Evolutionary conservation across 169 alveolate species (phyloP).

Genomic region (Babesia caballi): DNA sequence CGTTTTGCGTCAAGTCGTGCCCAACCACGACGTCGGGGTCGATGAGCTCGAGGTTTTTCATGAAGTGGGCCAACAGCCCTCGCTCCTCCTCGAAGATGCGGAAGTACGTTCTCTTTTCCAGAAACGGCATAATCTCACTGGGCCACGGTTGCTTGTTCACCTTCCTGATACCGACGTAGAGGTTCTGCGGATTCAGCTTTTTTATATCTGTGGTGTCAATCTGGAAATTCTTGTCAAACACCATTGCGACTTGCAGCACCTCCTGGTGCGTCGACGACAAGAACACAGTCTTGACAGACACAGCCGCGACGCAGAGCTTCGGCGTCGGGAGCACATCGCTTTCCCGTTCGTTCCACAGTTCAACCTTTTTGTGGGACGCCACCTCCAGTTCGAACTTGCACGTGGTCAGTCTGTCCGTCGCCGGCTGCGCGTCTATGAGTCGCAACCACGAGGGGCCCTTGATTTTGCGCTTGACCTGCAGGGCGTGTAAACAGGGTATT

Average conservation of each 20-base stretch:
- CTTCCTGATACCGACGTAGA: constrained; percentile 53
- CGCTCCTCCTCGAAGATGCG: constrained; percentile 61
- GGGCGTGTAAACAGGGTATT: not conserved
- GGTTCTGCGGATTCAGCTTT: constrained; percentile 24
- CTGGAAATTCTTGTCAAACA: constrained; percentile 20
- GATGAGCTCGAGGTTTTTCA: constrained; percentile 42
- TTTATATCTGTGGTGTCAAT: constrained; percentile 35
- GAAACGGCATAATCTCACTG: constrained; percentile 20
- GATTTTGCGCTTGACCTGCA: constrained; percentile 69
- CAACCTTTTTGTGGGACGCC: constrained; percentile 49
- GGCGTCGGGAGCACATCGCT: constrained; percentile 52
- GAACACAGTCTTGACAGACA: constrained; percentile 59
- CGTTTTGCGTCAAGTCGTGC: constrained; percentile 65
- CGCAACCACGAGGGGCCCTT: constrained; percentile 84
- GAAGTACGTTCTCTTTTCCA: constrained; percentile 50
- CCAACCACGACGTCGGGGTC: constrained; percentile 76
- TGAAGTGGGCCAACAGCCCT: constrained; percentile 59
- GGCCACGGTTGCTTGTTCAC: constrained; percentile 49
- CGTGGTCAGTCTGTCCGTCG: constrained; percentile 25
- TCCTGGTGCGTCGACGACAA: constrained; percentile 60
- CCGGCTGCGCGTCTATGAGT: constrained; percentile 27
- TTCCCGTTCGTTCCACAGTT: constrained; percentile 42
- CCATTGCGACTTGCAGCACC: constrained; percentile 41
- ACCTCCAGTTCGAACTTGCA: constrained; percentile 58
- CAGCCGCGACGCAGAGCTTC: constrained; percentile 31